Evolutionary conservation across 805 yeast genomes (phyloP), one percentile per base, ranked within the genome.

Genomic region (Metschnikowia aberdeeniae): DNA sequence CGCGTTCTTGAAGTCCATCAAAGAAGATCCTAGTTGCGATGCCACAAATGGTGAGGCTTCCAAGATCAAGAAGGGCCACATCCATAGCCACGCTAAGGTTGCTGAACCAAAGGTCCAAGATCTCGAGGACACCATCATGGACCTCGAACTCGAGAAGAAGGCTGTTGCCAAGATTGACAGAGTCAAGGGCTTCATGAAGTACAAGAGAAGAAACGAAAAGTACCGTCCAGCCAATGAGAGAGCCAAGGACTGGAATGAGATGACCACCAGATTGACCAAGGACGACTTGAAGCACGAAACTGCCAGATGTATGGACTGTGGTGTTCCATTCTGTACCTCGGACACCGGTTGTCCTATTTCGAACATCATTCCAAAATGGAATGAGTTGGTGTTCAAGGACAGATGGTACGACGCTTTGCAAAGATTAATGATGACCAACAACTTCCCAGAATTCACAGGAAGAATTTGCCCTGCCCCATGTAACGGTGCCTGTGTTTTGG

Each of bases 401-500:
- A 82, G 92, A 63, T 92, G 98, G 98, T 81, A 75, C 60, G 90
- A 89, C 58, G 99, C 99, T 14, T 76, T 89, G 59, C 92, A 89
- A 64, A 79, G 96, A 57, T 77, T 92, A 64, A 70, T 87, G 63
- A 92, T 89, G 90, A 93, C 99, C 50, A 92, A 92, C 74, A 92
- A 93, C 72, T 92, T 93, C 86, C 98, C 98, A 19, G 98, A 93
- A 71, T 92, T 93, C 62, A 92, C 98, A 49, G 96, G 97, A 50
- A 82, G 97, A 70, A 92, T 92, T 52, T 92, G 99, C 72, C 99
- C 99, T 19, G 98, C 98, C 50, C 99, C 99, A 53, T 92, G 99
- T 74, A 95, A 90, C 68, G 97, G 97, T 58, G 96, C 98, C 3
- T 80, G 81, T 68, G 92, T 89, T 29, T 76, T 93, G 59, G 96